phyloP scores from a whole-genome alignment of 305 asterid species.

The Fraxinus platypoda region DNA sequence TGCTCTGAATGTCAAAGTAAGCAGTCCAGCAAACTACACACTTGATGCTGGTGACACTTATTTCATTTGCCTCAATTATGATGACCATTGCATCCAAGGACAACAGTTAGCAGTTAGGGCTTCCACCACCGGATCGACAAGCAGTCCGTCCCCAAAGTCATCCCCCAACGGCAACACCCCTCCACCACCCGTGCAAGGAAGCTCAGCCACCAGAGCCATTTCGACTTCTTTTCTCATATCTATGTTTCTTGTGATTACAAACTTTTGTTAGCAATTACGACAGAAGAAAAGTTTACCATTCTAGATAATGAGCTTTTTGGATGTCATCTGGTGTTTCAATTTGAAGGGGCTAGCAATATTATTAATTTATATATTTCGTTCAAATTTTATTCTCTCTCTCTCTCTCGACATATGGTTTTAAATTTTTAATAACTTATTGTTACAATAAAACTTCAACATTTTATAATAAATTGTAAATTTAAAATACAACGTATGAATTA shows the following conservation, averaged over 20 bases:
- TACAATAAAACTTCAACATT: no score
- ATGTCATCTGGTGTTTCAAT: not conserved
- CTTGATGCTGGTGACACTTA: not conserved
- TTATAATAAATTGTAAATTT: no score
- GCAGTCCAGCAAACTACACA: not conserved
- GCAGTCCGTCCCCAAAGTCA: not conserved
- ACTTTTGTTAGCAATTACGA: not conserved
- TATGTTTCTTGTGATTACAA: not conserved
- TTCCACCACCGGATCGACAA: not conserved
- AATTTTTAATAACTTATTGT: no score
- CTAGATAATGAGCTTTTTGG: not conserved
- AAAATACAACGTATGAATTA: no score
- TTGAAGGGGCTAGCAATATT: not conserved
- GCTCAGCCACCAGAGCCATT: not conserved
- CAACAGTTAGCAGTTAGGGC: not conserved
- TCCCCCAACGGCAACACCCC: not conserved
- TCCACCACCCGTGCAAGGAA: not conserved
- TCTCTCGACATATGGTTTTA: no score
- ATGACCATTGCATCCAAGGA: not conserved
- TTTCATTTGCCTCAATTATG: not conserved
- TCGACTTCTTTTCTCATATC: not conserved
- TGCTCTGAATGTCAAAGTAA: not conserved
- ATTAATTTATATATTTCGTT: no score
- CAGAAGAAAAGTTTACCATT: not conserved
- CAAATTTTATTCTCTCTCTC: no score